Percentiles rank a stretch among this genome's conserved stretches.
phyloP scores from a whole-genome alignment of 2,329 filamentous ascomycete species.

The Ophiocordyceps australis region DNA sequence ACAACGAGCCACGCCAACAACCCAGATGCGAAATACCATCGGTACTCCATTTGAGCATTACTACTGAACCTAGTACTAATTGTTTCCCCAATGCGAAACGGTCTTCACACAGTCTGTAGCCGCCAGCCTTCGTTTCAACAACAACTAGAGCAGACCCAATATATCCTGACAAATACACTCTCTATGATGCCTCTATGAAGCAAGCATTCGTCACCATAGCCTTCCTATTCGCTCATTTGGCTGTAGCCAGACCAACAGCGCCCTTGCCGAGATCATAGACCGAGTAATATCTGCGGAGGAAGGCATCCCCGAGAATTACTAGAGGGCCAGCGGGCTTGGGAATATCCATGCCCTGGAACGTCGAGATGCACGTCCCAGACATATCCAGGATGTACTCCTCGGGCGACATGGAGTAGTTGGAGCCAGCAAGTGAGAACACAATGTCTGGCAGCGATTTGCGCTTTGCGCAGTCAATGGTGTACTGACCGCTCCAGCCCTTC shows the following conservation, averaged over 20 bases:
- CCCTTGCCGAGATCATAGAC: conserved; percentile 88
- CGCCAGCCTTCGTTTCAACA: no score
- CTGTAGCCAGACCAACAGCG: conserved; percentile 74
- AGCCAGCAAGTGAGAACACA: conserved; percentile 73
- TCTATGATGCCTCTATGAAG: no score
- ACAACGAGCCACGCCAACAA: no score
- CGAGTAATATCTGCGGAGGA: conserved; percentile 78
- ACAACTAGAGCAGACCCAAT: no score
- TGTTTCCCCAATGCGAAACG: no score
- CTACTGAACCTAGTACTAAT: no score
- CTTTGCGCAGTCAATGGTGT: conserved; percentile 78
- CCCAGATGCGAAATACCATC: no score
- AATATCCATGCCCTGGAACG: conserved; percentile 94
- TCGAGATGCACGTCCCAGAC: conserved; percentile 87
- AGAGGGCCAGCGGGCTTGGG: conserved; percentile 77
- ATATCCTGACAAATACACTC: no score
- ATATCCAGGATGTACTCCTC: conserved; percentile 95
- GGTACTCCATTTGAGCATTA: no score
- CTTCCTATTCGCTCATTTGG: no score
- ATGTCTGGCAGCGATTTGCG: conserved; percentile 74
- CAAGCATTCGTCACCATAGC: no score
- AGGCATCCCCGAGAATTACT: conserved; percentile 82
- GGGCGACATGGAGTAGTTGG: conserved; percentile 80
- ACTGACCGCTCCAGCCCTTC: conserved; percentile 96
- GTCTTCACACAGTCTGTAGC: no score